Percentiles rank a stretch among this genome's conserved stretches.
Evolutionary conservation across 768 basidiomycete species (phyloP).

Genomic region (Suillus alpinus): DNA sequence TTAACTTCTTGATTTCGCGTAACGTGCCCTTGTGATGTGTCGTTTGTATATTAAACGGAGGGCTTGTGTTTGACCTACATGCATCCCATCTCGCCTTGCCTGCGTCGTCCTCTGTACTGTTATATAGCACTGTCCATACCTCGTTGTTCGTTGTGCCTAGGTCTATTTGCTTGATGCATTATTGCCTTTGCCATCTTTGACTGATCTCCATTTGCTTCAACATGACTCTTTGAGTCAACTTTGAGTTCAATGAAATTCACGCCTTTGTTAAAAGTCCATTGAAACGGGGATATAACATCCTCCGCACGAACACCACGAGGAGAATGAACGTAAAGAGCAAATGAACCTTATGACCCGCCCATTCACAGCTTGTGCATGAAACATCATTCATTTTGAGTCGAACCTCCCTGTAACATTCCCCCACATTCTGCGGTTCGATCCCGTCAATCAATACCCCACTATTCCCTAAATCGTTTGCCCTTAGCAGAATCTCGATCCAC

Average conservation of each 20-base stretch:
- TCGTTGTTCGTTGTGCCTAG: slow-evolving; percentile 16
- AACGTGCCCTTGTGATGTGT: slow-evolving; percentile 19
- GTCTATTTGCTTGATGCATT: slow-evolving; percentile 17
- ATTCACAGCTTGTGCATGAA: background rate
- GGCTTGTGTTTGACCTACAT: slow-evolving; percentile 11
- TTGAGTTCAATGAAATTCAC: slow-evolving; percentile 2
- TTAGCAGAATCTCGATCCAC: slow-evolving; percentile 5
- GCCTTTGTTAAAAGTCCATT: background rate
- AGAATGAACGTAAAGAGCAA: background rate
- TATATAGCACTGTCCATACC: slow-evolving; percentile 27
- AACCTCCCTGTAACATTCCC: background rate
- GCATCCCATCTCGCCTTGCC: slow-evolving; percentile 13
- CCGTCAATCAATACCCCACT: slow-evolving; percentile 5
- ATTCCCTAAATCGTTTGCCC: slow-evolving; percentile 1
- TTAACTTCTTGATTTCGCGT: slow-evolving; percentile 7
- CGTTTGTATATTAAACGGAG: slow-evolving; percentile 26
- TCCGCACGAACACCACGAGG: slow-evolving; percentile 1
- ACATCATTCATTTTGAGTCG: background rate
- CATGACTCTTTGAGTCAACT: background rate
- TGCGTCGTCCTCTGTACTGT: slow-evolving; percentile 27
- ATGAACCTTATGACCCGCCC: background rate
- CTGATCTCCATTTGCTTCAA: slow-evolving; percentile 1
- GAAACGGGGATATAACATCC: background rate
- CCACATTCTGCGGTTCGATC: slow-evolving; percentile 2
- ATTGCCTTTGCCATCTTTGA: slow-evolving; percentile 17